Evolutionary conservation across 129 eudicot genomes (phyloP).

Genomic region (Centrapalus pauciflorus): DNA sequence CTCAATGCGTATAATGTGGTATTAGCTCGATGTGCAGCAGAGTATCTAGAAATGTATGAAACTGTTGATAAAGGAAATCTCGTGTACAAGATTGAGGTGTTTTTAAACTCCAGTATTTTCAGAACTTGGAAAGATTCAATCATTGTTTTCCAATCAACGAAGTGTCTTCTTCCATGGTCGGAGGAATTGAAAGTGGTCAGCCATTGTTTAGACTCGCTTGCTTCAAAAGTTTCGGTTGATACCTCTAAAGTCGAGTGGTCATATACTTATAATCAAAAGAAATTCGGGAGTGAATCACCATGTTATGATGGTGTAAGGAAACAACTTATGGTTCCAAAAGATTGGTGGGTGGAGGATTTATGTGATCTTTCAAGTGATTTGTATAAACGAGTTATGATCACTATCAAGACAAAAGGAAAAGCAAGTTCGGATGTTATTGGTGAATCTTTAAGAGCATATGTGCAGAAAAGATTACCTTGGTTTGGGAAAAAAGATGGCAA

Average conservation of each 20-base stretch:
- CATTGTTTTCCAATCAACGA: constrained; percentile 77
- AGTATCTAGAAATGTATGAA: constrained; percentile 85
- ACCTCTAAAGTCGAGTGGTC: constrained; percentile 86
- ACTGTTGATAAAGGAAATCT: constrained; percentile 76
- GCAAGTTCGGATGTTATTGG: constrained; percentile 49
- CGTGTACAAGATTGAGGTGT: constrained; percentile 73
- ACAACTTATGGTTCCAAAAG: constrained; percentile 53
- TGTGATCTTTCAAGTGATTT: constrained; percentile 72
- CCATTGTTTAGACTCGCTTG: constrained; percentile 74
- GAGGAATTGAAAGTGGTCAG: constrained; percentile 76
- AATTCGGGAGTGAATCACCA: constrained; percentile 42
- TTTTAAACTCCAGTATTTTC: constrained; percentile 71
- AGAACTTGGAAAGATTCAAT: constrained; percentile 90
- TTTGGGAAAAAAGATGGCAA: constrained; percentile 40
- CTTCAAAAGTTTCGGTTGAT: constrained; percentile 63
- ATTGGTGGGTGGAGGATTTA: constrained; percentile 95
- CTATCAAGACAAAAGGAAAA: constrained; percentile 52
- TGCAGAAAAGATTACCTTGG: constrained; percentile 53
- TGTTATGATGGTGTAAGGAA: constrained; percentile 53
- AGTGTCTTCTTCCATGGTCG: constrained; percentile 68
- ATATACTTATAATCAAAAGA: constrained; percentile 63
- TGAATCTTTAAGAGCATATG: constrained; percentile 62
- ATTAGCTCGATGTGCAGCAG: constrained; percentile 88
- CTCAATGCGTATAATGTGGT: constrained; percentile 86
- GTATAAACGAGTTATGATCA: constrained; percentile 57